Evolutionary conservation across 768 basidiomycete species (phyloP).

Genomic region (Macrocybe gigantea): DNA sequence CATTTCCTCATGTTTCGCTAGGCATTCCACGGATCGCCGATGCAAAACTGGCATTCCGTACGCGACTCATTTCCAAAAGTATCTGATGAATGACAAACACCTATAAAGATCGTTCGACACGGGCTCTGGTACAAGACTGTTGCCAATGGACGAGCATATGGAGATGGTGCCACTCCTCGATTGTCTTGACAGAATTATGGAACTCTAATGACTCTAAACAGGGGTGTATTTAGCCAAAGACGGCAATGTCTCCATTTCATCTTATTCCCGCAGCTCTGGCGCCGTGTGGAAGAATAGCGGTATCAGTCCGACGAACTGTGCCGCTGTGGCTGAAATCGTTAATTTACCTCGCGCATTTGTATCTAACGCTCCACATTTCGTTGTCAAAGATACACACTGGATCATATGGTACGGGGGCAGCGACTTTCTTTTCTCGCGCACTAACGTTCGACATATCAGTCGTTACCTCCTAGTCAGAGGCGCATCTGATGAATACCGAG

Average conservation of each 20-base stretch:
- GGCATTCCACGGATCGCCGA: slow-evolving; percentile 66
- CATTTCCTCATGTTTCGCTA: slow-evolving; percentile 13
- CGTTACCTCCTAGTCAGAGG: slow-evolving; percentile 59
- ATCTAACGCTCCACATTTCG: slow-evolving; percentile 45
- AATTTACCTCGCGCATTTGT: slow-evolving; percentile 54
- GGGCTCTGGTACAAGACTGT: slow-evolving; percentile 59
- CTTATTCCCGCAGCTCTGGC: slow-evolving; percentile 30
- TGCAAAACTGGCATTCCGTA: slow-evolving; percentile 69
- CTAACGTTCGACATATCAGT: slow-evolving; percentile 20
- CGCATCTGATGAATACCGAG: slow-evolving; percentile 1
- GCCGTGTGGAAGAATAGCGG: slow-evolving; percentile 47
- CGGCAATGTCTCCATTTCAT: slow-evolving; percentile 37
- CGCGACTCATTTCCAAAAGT: not conserved
- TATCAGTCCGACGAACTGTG: slow-evolving; percentile 39
- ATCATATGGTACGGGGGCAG: slow-evolving; percentile 50
- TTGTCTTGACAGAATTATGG: not conserved
- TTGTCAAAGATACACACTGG: slow-evolving; percentile 62
- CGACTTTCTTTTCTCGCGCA: not conserved
- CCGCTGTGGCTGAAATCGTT: slow-evolving; percentile 61
- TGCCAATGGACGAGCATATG: slow-evolving; percentile 55
- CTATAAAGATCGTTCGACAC: slow-evolving; percentile 57
- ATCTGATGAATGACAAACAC: not conserved
- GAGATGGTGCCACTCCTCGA: slow-evolving; percentile 39
- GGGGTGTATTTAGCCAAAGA: slow-evolving; percentile 70
- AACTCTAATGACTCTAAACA: slow-evolving; percentile 16